These are phyloP conservation scores for Brasilioporus rufonigricans DNA, from an alignment of 768 basidiomycete species.

Conservation along the genomic window DNA sequence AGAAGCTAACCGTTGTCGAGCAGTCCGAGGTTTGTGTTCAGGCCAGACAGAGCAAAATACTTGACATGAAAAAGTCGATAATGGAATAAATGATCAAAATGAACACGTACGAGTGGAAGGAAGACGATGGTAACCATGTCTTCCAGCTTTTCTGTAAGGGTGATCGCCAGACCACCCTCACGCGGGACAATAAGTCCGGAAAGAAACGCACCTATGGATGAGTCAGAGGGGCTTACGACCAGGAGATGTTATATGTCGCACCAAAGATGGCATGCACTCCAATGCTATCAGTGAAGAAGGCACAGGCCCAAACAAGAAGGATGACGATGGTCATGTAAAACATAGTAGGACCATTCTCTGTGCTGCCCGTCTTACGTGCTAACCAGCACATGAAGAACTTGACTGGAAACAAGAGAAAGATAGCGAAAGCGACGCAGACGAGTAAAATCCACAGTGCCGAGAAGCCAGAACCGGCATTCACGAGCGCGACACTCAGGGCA, in stretches of 20 bases:
- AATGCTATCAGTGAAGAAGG: too few species aligned
- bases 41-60: slow-evolving; percentile 92
- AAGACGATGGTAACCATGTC: slow-evolving; percentile 91
- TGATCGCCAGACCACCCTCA: too few species aligned
- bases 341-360: too few species aligned
- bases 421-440: slow-evolving; percentile 72
- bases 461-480: slow-evolving; percentile 81
- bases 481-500: slow-evolving; percentile 88
- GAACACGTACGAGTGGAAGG: slow-evolving; percentile 65
- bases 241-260: too few species aligned
- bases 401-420: slow-evolving; percentile 72
- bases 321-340: too few species aligned
- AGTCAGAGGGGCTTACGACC: too few species aligned
- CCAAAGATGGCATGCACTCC: too few species aligned
- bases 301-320: too few species aligned
- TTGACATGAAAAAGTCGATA: slow-evolving; percentile 27
- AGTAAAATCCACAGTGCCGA: slow-evolving; percentile 86
- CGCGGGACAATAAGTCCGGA: too few species aligned
- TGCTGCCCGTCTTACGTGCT: slow-evolving; percentile 75
- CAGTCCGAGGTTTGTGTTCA: slow-evolving; percentile 87
- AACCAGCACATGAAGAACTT: slow-evolving; percentile 65
- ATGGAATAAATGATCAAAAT: background rate
- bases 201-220: too few species aligned
- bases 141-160: too few species aligned
- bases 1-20: slow-evolving; percentile 61